These are phyloP conservation scores for Tephrocybe sp. DNA, from an alignment of 768 basidiomycete species.

Conservation along the genomic window DNA sequence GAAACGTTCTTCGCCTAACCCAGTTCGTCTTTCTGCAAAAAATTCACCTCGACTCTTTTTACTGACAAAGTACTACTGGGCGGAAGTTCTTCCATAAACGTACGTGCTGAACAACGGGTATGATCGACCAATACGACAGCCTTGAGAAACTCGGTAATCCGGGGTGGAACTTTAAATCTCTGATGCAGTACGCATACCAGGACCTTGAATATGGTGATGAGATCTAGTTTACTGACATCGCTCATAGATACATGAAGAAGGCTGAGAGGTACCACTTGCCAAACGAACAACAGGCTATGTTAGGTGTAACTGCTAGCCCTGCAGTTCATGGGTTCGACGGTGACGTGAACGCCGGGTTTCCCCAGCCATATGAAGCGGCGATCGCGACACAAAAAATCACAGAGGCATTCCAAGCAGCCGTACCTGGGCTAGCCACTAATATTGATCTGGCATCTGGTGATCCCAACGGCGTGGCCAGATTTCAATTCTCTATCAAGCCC, in stretches of 20 bases:
- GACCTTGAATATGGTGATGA: too few species aligned
- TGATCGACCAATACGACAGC: constrained; percentile 16
- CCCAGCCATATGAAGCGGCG: constrained; percentile 15
- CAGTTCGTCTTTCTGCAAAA: constrained; percentile 10
- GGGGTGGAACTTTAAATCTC: constrained; percentile 18
- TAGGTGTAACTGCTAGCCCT: constrained; percentile 12
- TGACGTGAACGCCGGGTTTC: constrained; percentile 14
- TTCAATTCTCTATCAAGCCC: constrained; percentile 16
- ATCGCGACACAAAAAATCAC: background rate
- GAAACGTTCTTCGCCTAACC: constrained; percentile 5
- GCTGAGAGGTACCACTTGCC: constrained; percentile 11
- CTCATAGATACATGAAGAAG: constrained; percentile 13
- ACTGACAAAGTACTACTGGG: constrained; percentile 17
- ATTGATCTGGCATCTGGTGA: constrained; percentile 11
- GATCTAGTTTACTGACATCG: background rate
- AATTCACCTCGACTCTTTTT: too few species aligned
- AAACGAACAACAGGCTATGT: constrained; percentile 7
- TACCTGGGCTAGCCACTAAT: constrained; percentile 10
- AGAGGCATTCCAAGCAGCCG: background rate
- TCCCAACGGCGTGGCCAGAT: constrained; percentile 15
- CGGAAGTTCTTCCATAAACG: constrained; percentile 19
- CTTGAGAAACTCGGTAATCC: constrained; percentile 17
- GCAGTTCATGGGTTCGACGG: constrained; percentile 9
- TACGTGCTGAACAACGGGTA: constrained; percentile 19
- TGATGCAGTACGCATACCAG: background rate